Base-by-base conservation (phyloP, 352 stramenopile species). In the Phytophthora vignae region DNA sequence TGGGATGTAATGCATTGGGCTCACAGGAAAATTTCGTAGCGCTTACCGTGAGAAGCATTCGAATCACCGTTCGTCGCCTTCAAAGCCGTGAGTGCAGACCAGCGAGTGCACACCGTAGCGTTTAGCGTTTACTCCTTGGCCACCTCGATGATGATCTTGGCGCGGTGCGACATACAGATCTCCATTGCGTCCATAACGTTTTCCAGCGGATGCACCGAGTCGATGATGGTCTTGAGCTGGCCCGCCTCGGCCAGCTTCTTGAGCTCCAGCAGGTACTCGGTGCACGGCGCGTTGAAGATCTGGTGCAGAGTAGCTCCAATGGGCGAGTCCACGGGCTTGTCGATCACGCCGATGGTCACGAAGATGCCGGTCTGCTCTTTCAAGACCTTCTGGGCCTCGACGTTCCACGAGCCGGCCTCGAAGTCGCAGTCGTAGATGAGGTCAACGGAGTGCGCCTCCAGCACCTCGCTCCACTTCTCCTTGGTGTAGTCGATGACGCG, bases 121-220 rank as follows among this genome's bases (percentile, higher is more conserved):
- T 25, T 7, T 31, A 31, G 27, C 21, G n/a, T 55, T 67, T 67
- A 66, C 66, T 73, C 76, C 54, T 65, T 73, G 2, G 58, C 53
- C 48, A 92, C 77, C 54, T 88, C 77, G 22, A 92, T 76, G 40
- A 92, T 74, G 49, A 93, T 88, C 70, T 93, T 93, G 68, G 80
- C 80, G 15, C 83, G 83, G 60, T 77, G 70, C 42, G 67, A 76
- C 74, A 91, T 85, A 40, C 86, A 78, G 48, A 80, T 76, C 42
- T 79, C 69, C 50, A 91, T 79, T 55, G 69, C 87, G 7, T 89
- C 80, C n/a, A 76, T 36, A n/a, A 90, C 42, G 57, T 81, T 78
- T 40, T 90, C 73, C 27, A 94, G 85, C 53, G 73, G 64, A 55
- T 90, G 77, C 19, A 88, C 73, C 64, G 76, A 81, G 61, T 85